These are phyloP conservation scores for Udeniomyces megalosporus DNA, from an alignment of 768 basidiomycete genomes.

Conservation along the genomic window DNA sequence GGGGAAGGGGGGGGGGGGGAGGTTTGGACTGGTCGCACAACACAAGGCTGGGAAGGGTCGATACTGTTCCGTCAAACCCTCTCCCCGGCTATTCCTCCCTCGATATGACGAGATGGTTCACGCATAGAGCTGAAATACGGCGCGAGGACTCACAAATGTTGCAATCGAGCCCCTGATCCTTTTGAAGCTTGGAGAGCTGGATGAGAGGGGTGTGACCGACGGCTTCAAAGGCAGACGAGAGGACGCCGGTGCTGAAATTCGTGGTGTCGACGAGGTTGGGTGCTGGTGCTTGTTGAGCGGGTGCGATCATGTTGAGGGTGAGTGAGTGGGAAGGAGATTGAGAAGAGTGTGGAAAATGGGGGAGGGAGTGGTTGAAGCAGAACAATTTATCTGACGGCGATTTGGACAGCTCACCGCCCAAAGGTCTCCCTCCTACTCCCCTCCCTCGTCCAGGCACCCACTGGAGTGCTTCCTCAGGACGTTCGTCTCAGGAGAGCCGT, in stretches of 20 bases:
- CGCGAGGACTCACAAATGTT: constrained; percentile 53
- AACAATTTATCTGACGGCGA: no score
- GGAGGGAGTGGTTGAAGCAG: no score
- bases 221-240: constrained; percentile 65
- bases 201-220: constrained; percentile 86
- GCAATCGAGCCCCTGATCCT: constrained; percentile 60
- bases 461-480: no score
- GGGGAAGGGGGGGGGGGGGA: background rate
- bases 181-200: constrained; percentile 61
- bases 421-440: no score
- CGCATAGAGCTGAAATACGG: background rate
- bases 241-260: constrained; percentile 30
- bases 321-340: background rate
- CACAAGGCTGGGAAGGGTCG: background rate
- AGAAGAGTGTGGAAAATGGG: background rate
- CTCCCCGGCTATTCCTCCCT: background rate
- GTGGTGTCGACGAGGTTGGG: background rate
- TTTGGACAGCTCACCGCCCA: no score
- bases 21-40: background rate
- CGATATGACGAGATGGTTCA: no score
- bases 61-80: background rate
- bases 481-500: no score
- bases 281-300: background rate
- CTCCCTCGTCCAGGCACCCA: no score
- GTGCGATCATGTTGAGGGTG: background rate